Evolutionary conservation across 1,139 yeast genomes (phyloP).

Genomic region (Pichia sp.): DNA sequence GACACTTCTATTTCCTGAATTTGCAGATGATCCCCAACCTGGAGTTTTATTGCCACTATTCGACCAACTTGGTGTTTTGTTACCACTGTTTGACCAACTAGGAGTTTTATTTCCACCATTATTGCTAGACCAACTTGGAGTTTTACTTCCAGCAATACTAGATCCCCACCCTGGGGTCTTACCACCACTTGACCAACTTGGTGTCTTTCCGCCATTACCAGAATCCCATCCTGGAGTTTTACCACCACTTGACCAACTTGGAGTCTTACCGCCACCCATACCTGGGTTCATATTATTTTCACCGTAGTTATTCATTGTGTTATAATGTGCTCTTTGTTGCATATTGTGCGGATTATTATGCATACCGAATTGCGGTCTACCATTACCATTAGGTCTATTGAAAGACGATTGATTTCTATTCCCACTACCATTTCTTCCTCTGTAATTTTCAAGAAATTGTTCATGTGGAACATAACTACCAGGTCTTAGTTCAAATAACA

Average conservation of each 20-base stretch:
- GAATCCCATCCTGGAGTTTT: slow-evolving; percentile 25
- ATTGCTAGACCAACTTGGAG: slow-evolving; percentile 35
- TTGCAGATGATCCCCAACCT: slow-evolving; percentile 21
- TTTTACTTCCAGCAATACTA: slow-evolving; percentile 27
- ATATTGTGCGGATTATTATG: background rate
- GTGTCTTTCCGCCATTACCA: background rate
- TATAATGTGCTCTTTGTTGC: background rate
- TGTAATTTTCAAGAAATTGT: slow-evolving; percentile 58
- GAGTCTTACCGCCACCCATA: slow-evolving; percentile 17
- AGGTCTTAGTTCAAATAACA: slow-evolving; percentile 63
- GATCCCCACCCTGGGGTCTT: slow-evolving; percentile 25
- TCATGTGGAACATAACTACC: slow-evolving; percentile 67
- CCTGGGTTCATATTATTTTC: slow-evolving; percentile 29
- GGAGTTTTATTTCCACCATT: slow-evolving; percentile 20
- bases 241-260: slow-evolving; percentile 35
- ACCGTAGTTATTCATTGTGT: background rate
- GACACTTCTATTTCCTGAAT: background rate
- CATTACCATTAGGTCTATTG: slow-evolving; percentile 18
- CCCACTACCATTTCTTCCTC: slow-evolving; percentile 23
- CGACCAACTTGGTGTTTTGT: slow-evolving; percentile 32
- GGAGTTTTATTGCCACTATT: slow-evolving; percentile 22
- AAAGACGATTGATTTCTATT: background rate
- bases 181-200: slow-evolving; percentile 21
- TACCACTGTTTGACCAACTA: slow-evolving; percentile 23
- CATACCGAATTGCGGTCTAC: slow-evolving; percentile 24